These are phyloP conservation scores for Collybia sordida DNA, from an alignment of 768 basidiomycete species.

Conservation along the genomic window DNA sequence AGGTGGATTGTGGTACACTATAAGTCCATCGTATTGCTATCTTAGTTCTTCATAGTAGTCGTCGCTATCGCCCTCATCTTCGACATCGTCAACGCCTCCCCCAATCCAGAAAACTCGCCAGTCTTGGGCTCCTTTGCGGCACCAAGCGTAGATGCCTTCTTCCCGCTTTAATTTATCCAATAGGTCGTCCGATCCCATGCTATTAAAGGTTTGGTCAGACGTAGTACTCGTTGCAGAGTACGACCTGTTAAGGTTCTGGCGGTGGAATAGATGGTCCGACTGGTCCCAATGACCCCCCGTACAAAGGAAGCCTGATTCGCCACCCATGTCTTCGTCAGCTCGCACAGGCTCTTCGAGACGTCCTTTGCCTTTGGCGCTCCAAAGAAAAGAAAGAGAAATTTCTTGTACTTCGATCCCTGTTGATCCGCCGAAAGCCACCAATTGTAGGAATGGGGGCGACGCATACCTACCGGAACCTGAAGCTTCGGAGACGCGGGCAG, in stretches of 20 bases:
- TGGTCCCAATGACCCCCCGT: constrained; percentile 53
- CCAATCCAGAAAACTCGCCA: constrained; percentile 86
- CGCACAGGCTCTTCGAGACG: constrained; percentile 45
- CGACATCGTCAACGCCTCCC: constrained; percentile 41
- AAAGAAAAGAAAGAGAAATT: constrained; percentile 52
- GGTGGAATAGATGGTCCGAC: constrained; percentile 33
- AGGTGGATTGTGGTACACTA: constrained; percentile 1
- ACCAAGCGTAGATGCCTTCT: constrained; percentile 79
- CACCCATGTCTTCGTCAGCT: constrained; percentile 65
- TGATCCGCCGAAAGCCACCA: constrained; percentile 62
- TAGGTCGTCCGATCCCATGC: constrained; percentile 53
- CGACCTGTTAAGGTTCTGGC: constrained; percentile 36
- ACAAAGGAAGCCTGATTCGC: constrained; percentile 58
- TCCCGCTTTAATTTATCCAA: constrained; percentile 44
- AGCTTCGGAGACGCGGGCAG: constrained; percentile 47
- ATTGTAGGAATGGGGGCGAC: constrained; percentile 54
- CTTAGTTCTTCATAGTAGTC: not conserved
- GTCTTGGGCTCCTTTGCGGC: constrained; percentile 68
- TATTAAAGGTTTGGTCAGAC: constrained; percentile 47
- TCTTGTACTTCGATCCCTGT: constrained; percentile 78
- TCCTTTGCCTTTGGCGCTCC: constrained; percentile 46
- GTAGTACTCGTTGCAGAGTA: constrained; percentile 40
- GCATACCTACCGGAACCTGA: constrained; percentile 19
- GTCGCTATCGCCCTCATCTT: constrained; percentile 11
- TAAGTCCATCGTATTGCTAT: not conserved